Percentiles rank a stretch among this genome's conserved stretches.
phyloP scores from a whole-genome alignment of 1,139 yeast genomes.

The Lodderomyces pseudojiufengensis region DNA sequence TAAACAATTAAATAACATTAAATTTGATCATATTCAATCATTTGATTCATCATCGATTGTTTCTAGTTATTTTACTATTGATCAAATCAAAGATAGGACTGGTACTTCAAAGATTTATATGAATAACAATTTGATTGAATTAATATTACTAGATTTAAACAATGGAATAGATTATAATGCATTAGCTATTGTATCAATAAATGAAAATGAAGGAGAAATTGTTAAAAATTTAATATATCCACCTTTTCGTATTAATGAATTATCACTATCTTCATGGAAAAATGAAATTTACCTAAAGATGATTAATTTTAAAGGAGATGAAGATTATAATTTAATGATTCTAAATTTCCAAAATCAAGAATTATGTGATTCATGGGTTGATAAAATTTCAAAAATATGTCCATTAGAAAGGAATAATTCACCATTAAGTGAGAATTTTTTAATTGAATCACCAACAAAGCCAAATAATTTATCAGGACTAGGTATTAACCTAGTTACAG shows the following conservation, averaged over 20 bases:
- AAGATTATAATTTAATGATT: conserved; percentile 6
- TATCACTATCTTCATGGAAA: conserved; percentile 20
- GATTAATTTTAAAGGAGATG: conserved; percentile 18
- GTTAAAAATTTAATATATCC: conserved; percentile 37
- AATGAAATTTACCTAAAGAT: conserved; percentile 24
- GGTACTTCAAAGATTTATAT: conserved; percentile 11
- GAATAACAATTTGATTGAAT: conserved; percentile 23
- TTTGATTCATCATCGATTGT: conserved; percentile 25
- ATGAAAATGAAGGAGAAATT: conserved; percentile 8
- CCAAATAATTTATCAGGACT: conserved; percentile 29
- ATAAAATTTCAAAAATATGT: conserved; percentile 27
- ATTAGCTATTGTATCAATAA: conserved; percentile 34
- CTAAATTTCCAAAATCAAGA: conserved; percentile 18
- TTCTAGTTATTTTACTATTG: conserved; percentile 37
- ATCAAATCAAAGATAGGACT: conserved; percentile 37
- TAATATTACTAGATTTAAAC: conserved; percentile 29
- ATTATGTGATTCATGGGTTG: conserved; percentile 25
- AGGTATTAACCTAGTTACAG: conserved; percentile 33
- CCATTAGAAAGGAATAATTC: conserved; percentile 27
- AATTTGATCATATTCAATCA: conserved; percentile 32
- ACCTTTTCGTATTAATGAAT: conserved; percentile 37
- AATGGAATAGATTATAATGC: conserved; percentile 27
- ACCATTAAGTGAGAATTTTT: conserved; percentile 21
- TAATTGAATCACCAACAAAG: conserved; percentile 19
- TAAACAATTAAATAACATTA: conserved; percentile 29